Conservation (phyloP, 2,329 filamentous ascomycete species). For the Verticillium zaregamsianum region DNA sequence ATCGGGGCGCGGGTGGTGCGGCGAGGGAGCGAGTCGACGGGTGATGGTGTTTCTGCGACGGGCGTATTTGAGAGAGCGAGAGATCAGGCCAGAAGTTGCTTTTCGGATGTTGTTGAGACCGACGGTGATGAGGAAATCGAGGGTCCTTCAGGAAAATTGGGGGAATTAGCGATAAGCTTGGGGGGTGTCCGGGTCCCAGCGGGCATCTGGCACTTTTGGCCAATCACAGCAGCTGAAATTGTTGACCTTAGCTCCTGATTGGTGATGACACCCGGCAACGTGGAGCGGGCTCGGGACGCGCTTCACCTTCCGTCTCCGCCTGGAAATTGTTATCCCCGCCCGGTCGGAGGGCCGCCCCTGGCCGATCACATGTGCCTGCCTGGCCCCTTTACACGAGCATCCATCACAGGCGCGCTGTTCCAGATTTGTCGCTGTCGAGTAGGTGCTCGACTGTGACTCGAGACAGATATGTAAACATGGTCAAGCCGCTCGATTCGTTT, state of each 20-base stretch:
- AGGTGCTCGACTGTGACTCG: too few relatives aligned
- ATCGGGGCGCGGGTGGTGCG: not conserved
- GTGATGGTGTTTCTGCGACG: not conserved
- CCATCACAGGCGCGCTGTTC: too few relatives aligned
- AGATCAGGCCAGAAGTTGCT: conserved; percentile 7
- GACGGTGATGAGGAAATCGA: not conserved
- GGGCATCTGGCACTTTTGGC: not conserved
- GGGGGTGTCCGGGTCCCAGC: not conserved
- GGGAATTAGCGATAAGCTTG: conserved; percentile 3
- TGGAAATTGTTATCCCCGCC: conserved; percentile 2
- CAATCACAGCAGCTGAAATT: conserved; percentile 8
- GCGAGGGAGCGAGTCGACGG: not conserved
- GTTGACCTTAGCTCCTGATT: conserved; percentile 4
- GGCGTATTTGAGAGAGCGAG: not conserved
- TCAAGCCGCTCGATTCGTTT: not conserved
- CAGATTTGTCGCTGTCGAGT: too few relatives aligned
- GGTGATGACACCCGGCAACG: not conserved
- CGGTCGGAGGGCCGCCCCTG: not conserved
- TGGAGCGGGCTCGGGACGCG: not conserved
- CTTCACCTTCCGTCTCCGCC: not conserved
- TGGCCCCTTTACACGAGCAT: not conserved
- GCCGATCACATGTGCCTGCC: not conserved
- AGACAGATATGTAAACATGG: not conserved
- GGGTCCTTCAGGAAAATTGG: conserved; percentile 7
- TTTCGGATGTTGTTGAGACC: conserved; percentile 12